These are phyloP conservation scores for Aspergillus eucalypticola DNA, from an alignment of 2,329 filamentous ascomycete genomes.

Conservation along the genomic window DNA sequence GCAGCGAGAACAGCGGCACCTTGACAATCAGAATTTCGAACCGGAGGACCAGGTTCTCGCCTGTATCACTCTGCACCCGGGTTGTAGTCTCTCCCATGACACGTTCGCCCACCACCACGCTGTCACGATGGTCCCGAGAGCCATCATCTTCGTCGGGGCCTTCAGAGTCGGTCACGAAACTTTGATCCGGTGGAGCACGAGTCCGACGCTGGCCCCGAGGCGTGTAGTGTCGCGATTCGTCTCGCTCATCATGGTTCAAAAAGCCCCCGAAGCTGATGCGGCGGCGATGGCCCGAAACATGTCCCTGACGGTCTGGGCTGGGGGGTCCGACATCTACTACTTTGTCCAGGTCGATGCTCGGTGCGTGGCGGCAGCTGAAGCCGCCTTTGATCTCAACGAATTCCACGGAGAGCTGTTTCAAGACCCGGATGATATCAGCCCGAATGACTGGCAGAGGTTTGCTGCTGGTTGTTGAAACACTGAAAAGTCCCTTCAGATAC, in stretches of 20 bases:
- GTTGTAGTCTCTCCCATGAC: conserved; percentile 86
- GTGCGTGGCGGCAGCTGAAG: conserved; percentile 83
- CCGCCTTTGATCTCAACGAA: conserved; percentile 91
- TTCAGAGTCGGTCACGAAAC: conserved; percentile 82
- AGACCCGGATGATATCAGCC: conserved; percentile 83
- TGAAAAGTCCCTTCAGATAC: conserved; percentile 94
- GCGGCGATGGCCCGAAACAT: conserved; percentile 63
- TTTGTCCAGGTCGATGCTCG: conserved; percentile 83
- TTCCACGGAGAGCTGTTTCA: conserved; percentile 85
- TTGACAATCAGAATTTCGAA: conserved; percentile 99
- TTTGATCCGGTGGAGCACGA: conserved; percentile 60
- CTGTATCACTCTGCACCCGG: conserved; percentile 86
- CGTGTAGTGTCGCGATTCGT: conserved; percentile 55
- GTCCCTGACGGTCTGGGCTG: conserved; percentile 56
- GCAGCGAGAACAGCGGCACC: conserved; percentile 85
- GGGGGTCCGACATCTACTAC: conserved; percentile 62
- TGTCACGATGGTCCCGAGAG: conserved; percentile 37
- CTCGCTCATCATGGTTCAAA: conserved; percentile 66
- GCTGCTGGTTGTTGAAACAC: conserved; percentile 92
- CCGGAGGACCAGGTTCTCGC: conserved; percentile 76
- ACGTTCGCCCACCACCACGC: conserved; percentile 54
- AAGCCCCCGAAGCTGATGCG: conserved; percentile 83
- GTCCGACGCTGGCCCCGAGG: conserved; percentile 47
- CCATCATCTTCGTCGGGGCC: conserved; percentile 73
- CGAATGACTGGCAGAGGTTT: conserved; percentile 86